Conservation (phyloP, 805 yeast genomes). For the Pachysolen tannophilus region DNA sequence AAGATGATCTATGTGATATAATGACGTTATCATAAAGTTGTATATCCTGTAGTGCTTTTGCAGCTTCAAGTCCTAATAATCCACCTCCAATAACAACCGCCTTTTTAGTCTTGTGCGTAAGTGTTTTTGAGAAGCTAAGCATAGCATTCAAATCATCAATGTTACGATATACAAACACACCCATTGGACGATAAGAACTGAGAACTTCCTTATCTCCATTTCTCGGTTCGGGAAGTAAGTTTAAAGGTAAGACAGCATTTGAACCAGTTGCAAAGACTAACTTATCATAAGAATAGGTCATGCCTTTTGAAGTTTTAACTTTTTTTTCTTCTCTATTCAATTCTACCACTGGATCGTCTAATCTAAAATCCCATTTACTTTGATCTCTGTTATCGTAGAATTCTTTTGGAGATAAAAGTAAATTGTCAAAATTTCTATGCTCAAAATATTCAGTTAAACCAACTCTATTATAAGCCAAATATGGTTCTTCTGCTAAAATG, state of each 20-base stretch:
- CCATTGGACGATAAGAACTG: conserved; percentile 17
- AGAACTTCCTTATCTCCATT: conserved; percentile 9
- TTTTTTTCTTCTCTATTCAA: conserved; percentile 12
- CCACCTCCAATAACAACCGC: conserved; percentile 29
- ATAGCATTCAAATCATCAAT: conserved; percentile 24
- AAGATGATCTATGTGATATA: conserved; percentile 24
- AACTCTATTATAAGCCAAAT: conserved; percentile 28
- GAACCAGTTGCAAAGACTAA: conserved; percentile 27
- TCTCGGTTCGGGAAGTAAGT: conserved; percentile 14
- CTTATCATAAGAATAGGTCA: conserved; percentile 16
- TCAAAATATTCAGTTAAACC: conserved; percentile 25
- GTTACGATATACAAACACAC: conserved; percentile 26
- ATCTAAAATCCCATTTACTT: conserved; percentile 18
- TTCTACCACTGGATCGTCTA: conserved; percentile 15
- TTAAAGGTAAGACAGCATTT: conserved; percentile 21
- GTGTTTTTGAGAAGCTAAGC: conserved; percentile 16
- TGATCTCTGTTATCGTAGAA: conserved; percentile 17
- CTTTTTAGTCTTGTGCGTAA: conserved; percentile 8
- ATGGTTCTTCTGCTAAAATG: conserved; percentile 27
- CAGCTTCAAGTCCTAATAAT: conserved; percentile 27
- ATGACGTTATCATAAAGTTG: conserved; percentile 20
- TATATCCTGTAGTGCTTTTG: conserved; percentile 27
- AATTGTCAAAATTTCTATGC: conserved; percentile 18
- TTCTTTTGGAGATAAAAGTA: conserved; percentile 18
- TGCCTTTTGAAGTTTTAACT: conserved; percentile 13